Base-by-base conservation (phyloP, 371 early-diverging fungal species). In the Dichotomocladium elegans region DNA sequence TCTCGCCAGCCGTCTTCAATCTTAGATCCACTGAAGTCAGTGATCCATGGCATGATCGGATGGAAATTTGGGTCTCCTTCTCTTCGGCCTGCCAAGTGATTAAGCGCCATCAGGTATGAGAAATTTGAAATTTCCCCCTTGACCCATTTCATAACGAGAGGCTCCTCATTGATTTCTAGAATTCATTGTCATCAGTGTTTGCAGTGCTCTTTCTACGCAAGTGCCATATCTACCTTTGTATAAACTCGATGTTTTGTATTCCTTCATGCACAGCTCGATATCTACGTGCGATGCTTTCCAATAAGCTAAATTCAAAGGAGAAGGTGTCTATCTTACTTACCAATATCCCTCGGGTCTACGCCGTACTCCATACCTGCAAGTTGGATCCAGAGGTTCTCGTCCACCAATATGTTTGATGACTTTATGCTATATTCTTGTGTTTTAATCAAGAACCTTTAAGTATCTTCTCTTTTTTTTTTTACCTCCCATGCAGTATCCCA, bases 51-150 rank as follows among this genome's bases (percentile, higher is more conserved):
- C 31, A 88, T 63, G n/a, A 88, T 83, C 0, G 86, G 85, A 55
- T 88, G 85, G 28, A 85, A 83, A 47, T 84, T 84, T 5, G 86
- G 86, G 44, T 85, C 85, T 4, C 86, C 85, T 53, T 69, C 73
- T 21, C 83, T 71, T 12, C 87, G 77, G 3, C 87, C 83, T 11
- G 91, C 87, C 2, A 89, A 66, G 45, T 85, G 81, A 47, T 93
- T 93, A 22, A 93, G 68, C 11, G 81, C 78, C 89, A 93, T 89
- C 31, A 93, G 53, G 63, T 93, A 93, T 9, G 86, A 83, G 57
- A 77, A 93, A 53, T 92, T 93, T 25, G 88, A 86, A 29, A 93
- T 86, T 21, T 85, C 80, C 14, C 87, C 86, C 19, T 74, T 70
- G 4, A 78, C 76, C 94, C 94, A 93, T 28, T 73, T 72, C 57